Evolutionary conservation across 345 rosid species (phyloP), one percentile per base, ranked within the genome.

Genomic region (Heritiera littoralis): DNA sequence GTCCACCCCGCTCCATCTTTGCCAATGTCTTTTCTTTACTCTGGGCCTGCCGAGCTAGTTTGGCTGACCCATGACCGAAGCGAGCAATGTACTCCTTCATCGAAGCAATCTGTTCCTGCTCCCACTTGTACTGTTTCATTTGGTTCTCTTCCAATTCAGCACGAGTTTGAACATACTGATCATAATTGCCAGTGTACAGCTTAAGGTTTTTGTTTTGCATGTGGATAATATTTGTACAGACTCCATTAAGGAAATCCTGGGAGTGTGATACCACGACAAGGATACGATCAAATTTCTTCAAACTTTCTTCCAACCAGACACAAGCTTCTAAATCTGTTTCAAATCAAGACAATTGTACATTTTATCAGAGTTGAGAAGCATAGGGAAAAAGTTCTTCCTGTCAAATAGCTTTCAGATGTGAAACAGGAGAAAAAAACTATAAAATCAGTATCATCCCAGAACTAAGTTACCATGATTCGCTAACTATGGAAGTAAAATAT

Each of bases 41-140:
- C 90, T 94, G 99, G 9, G 98, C 98, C 70, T 97, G 99, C 46
- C 99, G 98, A 41, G 99, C 99, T 48, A 97, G 91, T 81, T 97
- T 97, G 32, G 99, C 99, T 32, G 99, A 94, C 64, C 99, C 99
- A 76, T 97, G 99, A 66, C 99, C 99, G 68, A 97, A 97, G 73
- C 98, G 87, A 78, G 99, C 99, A 78, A 97, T 97, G 84, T 97
- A 97, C 79, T 97, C 99, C 88, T 97, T 97, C 99, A 97, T 97
- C 55, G 89, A 83, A 77, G 98, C 74, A 81, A 97, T 97, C 89
- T 97, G 99, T 86, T 97, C 98, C 89, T 94, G 98, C 88, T 97
- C 99, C 99, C 98, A 97, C 84, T 88, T 90, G 90, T 94, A 97
- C 75, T 97, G 97, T 80, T 97, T 97, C 99, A 97, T 97, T 87